Conservation (phyloP, 2,329 filamentous ascomycete species). For the Karstenula rhodostoma region DNA sequence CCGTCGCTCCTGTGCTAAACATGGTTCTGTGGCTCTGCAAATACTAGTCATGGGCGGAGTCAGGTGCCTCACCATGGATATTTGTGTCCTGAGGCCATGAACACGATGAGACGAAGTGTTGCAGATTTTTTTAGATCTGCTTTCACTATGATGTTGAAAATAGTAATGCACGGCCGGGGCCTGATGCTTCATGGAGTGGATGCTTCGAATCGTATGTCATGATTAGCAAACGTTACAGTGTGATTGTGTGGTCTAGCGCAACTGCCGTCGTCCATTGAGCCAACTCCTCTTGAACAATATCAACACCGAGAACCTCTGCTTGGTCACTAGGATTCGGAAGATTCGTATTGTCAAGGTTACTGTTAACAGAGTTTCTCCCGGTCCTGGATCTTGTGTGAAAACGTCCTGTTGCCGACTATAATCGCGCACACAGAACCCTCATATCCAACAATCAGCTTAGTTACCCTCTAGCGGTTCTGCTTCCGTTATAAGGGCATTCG, state of each 20-base stretch:
- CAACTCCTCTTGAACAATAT: background rate
- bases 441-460: background rate
- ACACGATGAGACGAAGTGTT: background rate
- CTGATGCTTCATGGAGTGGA: background rate
- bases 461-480: background rate
- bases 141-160: background rate
- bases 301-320: background rate
- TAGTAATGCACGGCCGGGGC: background rate
- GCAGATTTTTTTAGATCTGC: background rate
- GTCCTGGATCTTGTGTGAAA: background rate
- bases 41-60: background rate
- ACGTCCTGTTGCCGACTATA: background rate
- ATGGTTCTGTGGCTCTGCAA: conserved; percentile 4
- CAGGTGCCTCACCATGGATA: background rate
- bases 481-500: conserved; percentile 2
- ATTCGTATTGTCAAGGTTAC: background rate
- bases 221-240: background rate
- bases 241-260: background rate
- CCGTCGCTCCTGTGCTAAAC: conserved; percentile 8
- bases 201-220: background rate
- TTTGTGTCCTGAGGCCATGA: background rate
- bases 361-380: background rate
- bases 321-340: background rate
- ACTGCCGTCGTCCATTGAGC: background rate
- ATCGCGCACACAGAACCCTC: background rate